Base-by-base conservation (phyloP, 2,329 filamentous ascomycete genomes). In the Canariomyces notabilis region DNA sequence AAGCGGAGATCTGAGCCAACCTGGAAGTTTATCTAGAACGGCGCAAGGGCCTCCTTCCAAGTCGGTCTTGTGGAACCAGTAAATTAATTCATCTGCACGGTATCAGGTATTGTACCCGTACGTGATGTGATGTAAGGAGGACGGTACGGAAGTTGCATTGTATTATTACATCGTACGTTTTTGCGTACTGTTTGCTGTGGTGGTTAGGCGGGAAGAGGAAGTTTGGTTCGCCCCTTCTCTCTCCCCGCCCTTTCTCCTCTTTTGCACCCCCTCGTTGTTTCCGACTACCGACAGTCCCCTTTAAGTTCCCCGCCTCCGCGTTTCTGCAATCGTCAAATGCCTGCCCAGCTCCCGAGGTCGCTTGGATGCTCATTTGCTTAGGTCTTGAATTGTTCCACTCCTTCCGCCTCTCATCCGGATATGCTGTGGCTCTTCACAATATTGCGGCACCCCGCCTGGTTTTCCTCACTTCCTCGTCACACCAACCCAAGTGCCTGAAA, bases 241-340 rank as follows among this genome's bases (percentile, higher is more conserved):
- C 42, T 53, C 47, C 45, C 44, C 45, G 35, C 44, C 42, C 52
- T 12, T 56, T 50, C 45, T 50, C 50, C 46, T 46, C 48, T 46
- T 57, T 50, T 51, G 9, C 39, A 36, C 42, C 21, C 29, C 44
- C 46, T 42, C 49, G 29, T 29, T 41, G 40, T 39, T 49, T 37
- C 46, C 48, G 47, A 47, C 41, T 54, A 45, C 53, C 51, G 49
- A 52, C 44, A 49, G 37, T 35, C 47, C 40, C 47, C 48, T 40
- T 54, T n/a, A n/a, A n/a, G n/a, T n/a, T 54, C 45, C 49, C 48
- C 51, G 48, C 49, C 50, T 58, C 54, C 53, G 52, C 52, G 37
- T 53, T n/a, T 53, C 48, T 49, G 48, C 42, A 37, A 37, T 32
- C 36, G 9, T 29, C 50, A 52, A 37, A 37, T 22, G 18, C 22